Base-by-base conservation (phyloP, 345 rosid species). In the Aurinia saxatilis region DNA sequence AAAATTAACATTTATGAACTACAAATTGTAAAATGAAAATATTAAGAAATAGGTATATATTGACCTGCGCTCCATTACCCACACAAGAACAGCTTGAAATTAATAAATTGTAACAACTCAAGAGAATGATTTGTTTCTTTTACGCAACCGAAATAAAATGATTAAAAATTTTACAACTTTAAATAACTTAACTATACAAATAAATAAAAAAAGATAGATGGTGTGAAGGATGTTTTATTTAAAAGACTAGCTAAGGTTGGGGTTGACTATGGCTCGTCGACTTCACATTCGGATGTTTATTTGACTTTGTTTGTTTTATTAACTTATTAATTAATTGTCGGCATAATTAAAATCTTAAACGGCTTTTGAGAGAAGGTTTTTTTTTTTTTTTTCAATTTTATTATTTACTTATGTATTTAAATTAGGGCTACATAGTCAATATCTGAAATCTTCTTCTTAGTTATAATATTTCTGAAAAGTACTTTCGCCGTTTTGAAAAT, bases 1-100 rank as follows among this genome's bases (percentile, higher is more conserved):
- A 12, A 49, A 6, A 18, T 1, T 21, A 25, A 14, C 23, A 25
- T 44, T 61, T 21, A 15, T 23, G 2, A 45, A 55, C 33, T 18
- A 34, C 41, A 39, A 70, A 40, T 54, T 41, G 53, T n/a, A 19
- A 52, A 52, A 36, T 18, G 49, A 61, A 69, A 60, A n/a, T 53
- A 52, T 1, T 25, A 37, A 40, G 54, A 57, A 39, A 51, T 15
- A 42, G 67, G 45, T 46, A 63, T 50, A 71, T 41, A 8, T 56
- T 49, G 19, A 63, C 59, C 35, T 71, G 70, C 59, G 33, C 13
- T 34, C 60, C 70, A 71, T 71, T 40, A 55, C 69, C 48, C 59
- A 49, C 25, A 31, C 47, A 39, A 9, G 10, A 42, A 60, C 63
- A 53, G 19, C 10, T 55, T 30, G 57, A 33, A 31, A 8, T 40